Evolutionary conservation across 352 stramenopile species (phyloP).

Genomic region (Thalassiosira livingstoniorum): DNA sequence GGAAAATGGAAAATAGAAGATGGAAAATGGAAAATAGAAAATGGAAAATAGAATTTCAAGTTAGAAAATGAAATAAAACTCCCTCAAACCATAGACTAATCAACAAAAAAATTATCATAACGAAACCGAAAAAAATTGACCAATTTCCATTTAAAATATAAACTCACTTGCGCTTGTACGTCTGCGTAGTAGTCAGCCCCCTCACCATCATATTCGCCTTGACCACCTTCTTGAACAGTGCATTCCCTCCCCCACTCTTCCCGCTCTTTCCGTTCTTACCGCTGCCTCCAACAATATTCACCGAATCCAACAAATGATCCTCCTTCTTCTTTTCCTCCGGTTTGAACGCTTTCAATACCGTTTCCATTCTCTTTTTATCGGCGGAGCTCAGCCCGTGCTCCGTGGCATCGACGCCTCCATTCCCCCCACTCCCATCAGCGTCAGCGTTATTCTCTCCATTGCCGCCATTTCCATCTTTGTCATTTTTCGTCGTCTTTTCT

Average conservation of each 20-base stretch:
- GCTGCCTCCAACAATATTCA: conserved; percentile 18
- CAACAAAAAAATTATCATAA: neutral
- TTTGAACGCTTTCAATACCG: neutral
- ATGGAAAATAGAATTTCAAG: neutral
- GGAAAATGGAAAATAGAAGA: too few species aligned
- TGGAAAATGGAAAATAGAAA: too few species aligned
- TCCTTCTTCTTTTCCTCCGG: conserved; percentile 11
- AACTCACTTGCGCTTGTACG: conserved; percentile 28
- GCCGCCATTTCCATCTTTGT: neutral
- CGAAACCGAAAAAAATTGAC: neutral
- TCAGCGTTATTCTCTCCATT: neutral
- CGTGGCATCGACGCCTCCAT: conserved; percentile 14
- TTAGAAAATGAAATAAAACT: neutral
- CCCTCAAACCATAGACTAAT: neutral
- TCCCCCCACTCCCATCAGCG: conserved; percentile 27
- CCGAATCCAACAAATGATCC: conserved; percentile 39
- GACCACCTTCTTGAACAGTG: conserved; percentile 20
- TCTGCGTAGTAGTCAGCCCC: conserved; percentile 20
- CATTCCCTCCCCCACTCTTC: neutral
- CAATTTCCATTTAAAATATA: neutral
- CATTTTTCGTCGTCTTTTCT: conserved; percentile 34
- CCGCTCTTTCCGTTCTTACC: neutral
- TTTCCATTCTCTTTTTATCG: neutral
- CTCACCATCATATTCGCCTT: conserved; percentile 23
- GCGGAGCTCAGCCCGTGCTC: neutral